phyloP scores from a whole-genome alignment of 495 filamentous ascomycete species.

The Neurospora terricola region DNA sequence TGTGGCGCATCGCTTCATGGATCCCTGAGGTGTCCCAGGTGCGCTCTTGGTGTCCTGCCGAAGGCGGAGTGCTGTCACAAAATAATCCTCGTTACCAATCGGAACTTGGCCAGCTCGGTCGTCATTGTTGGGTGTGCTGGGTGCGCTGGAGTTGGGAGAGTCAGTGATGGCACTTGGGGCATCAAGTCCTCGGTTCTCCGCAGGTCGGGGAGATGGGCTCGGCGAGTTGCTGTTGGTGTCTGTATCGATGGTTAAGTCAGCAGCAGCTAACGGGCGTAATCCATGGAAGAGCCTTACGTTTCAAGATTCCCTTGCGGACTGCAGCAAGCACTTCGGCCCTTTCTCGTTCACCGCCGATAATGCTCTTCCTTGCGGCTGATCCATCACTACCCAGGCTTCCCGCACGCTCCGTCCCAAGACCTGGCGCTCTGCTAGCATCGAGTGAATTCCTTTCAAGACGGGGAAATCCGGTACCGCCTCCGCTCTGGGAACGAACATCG shows the following conservation, averaged over 20 bases:
- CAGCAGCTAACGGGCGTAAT: not conserved
- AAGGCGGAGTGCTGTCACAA: slow-evolving; percentile 62
- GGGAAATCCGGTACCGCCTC: slow-evolving; percentile 76
- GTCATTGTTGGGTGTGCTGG: slow-evolving; percentile 74
- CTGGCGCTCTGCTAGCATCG: slow-evolving; percentile 41
- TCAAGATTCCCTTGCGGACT: slow-evolving; percentile 88
- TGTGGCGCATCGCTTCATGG: slow-evolving; percentile 59
- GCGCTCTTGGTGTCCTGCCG: slow-evolving; percentile 61
- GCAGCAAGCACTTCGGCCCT: slow-evolving; percentile 83
- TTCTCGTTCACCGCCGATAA: slow-evolving; percentile 83
- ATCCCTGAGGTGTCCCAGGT: slow-evolving; percentile 63
- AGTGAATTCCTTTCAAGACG: slow-evolving; percentile 75
- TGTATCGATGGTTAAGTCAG: slow-evolving; percentile 5
- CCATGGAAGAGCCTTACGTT: slow-evolving; percentile 52
- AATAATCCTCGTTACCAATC: slow-evolving; percentile 81
- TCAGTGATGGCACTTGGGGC: slow-evolving; percentile 51
- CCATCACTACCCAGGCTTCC: slow-evolving; percentile 49
- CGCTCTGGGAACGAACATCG: slow-evolving; percentile 55
- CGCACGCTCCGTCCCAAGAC: slow-evolving; percentile 35
- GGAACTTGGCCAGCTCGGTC: slow-evolving; percentile 54
- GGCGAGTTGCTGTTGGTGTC: slow-evolving; percentile 44
- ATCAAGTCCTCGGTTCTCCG: slow-evolving; percentile 43
- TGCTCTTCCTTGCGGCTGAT: slow-evolving; percentile 64
- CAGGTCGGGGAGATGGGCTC: slow-evolving; percentile 52
- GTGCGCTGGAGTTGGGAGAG: slow-evolving; percentile 71